Evolutionary conservation across 805 yeast species (phyloP), one percentile per base, ranked within the genome.

Genomic region (Ogataea allantospora): DNA sequence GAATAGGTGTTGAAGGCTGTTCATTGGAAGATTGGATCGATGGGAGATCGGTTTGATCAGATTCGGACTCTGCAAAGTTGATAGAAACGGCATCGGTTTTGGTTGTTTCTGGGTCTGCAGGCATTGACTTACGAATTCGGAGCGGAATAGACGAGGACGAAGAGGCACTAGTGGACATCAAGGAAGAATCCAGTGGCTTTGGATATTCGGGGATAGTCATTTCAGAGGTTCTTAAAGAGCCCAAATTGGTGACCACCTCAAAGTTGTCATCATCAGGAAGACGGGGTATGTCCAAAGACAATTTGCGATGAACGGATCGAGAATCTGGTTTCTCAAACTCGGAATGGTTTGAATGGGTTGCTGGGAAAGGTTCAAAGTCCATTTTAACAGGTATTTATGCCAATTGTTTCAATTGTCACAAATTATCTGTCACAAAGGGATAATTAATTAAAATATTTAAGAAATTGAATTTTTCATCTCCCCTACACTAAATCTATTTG

Each of bases 81-180:
- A 54, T 44, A 3, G 73, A 65, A 29, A 59, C 70, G 13, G 75
- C 79, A 47, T 75, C 78, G 21, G 71, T 66, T 33, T 53, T 66
- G 0, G 80, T 75, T 0, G 78, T 75, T 30, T 62, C 67, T 0
- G 80, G 80, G 43, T 67, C 60, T 1, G 78, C 78, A 0, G 80
- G 80, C 1, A 66, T 53, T 3, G 76, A 61, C 44, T 71, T 46
- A 9, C 54, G 44, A 25, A 50, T 26, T 11, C 40, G 44, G 26
- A 57, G 38, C 6, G 59, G 52, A 11, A 55, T 40, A 7, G 60
- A 51, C n/a, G 41, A 19, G 5, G 53, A 45, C 6, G 54, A 46
- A 10, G 61, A 57, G 6, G 46, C 42, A 1, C 62, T 55, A 5
- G 53, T 24, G 1, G 57, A 54, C 28, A 54, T 42, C 14, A 40